Evolutionary conservation across 345 rosid genomes (phyloP), one percentile per base, ranked within the genome.

Genomic region (Eutrema yunnanense): DNA sequence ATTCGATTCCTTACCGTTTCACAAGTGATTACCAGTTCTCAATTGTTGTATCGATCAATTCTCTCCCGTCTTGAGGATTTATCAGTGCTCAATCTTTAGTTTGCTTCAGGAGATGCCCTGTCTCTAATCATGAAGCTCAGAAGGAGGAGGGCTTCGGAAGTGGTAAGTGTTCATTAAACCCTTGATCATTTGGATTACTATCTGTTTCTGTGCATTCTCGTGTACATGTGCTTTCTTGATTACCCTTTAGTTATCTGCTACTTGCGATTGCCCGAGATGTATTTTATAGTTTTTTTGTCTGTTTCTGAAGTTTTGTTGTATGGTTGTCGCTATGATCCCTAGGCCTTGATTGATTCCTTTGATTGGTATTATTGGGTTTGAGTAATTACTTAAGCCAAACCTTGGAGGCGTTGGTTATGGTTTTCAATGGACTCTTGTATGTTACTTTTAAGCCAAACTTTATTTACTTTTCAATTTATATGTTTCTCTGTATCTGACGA

Each of bases 61-160:
- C 84, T 81, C 81, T 69, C 57, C 65, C 66, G 22, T 70, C 13
- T 59, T 58, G 86, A 74, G 92, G 58, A 71, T 55, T 81, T 88
- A 82, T 89, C 86, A 89, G 29, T 68, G 61, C 67, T 47, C 12
- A 27, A 62, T 77, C 69, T 47, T 1, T 10, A 60, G 77, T 36
- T 46, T 30, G 44, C 52, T 73, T 62, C 71, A 36, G 64, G 86
- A 84, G 74, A 87, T 88, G 90, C 82, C 75, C 64, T 83, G 55
- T 82, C 81, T 78, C 64, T 63, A 75, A 75, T 71, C 67, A 93
- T 89, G 97, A 93, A 93, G 90, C 85, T 90, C 60, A 82, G 86
- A 76, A 71, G 86, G 67, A 76, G 89, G 86, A 87, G 94, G 83
- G 81, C 89, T 79, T 61, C 82, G 32, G 96, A 87, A 90, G 97